A percentile compares a stretch with the other conserved stretches of the same genome.
phyloP scores from a whole-genome alignment of 129 eudicot genomes.

The Erigeron canadensis region DNA sequence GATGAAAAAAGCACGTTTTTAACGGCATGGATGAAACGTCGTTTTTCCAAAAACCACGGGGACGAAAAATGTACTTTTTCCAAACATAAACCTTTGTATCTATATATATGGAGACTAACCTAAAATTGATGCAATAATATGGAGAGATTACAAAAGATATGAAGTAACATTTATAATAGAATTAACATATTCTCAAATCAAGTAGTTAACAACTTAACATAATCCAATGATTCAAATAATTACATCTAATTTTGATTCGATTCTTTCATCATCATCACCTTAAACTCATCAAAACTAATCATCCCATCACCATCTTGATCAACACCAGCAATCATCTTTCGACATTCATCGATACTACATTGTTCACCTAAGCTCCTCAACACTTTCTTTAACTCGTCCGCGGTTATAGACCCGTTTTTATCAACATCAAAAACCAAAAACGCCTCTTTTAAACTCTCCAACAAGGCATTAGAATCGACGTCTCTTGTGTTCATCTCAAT shows the following conservation, averaged over 20 bases:
- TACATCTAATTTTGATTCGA: slow-evolving; percentile 42
- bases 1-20: too few species aligned
- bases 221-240: slow-evolving; percentile 2
- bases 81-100: too few species aligned
- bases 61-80: too few species aligned
- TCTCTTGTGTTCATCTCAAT: slow-evolving; percentile 64
- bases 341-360: slow-evolving; percentile 44
- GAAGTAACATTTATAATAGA: too few species aligned
- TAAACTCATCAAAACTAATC: slow-evolving; percentile 69
- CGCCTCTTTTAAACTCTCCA: slow-evolving; percentile 52
- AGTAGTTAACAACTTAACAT: background rate
- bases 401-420: slow-evolving; percentile 61
- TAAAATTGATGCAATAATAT: too few species aligned
- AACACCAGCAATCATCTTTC: slow-evolving; percentile 63
- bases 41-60: too few species aligned
- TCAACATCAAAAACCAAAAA: slow-evolving; percentile 59
- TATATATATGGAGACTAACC: too few species aligned
- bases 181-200: background rate
- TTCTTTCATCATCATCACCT: slow-evolving; percentile 77
- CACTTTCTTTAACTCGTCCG: slow-evolving; percentile 54
- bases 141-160: too few species aligned
- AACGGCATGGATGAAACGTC: too few species aligned
- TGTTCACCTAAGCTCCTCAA: slow-evolving; percentile 60
- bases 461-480: slow-evolving; percentile 43
- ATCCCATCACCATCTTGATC: slow-evolving; percentile 63